Percentiles rank a stretch among this genome's conserved stretches.
Evolutionary conservation across 495 filamentous ascomycete genomes (phyloP).

Genomic region (Penicillium daleae): DNA sequence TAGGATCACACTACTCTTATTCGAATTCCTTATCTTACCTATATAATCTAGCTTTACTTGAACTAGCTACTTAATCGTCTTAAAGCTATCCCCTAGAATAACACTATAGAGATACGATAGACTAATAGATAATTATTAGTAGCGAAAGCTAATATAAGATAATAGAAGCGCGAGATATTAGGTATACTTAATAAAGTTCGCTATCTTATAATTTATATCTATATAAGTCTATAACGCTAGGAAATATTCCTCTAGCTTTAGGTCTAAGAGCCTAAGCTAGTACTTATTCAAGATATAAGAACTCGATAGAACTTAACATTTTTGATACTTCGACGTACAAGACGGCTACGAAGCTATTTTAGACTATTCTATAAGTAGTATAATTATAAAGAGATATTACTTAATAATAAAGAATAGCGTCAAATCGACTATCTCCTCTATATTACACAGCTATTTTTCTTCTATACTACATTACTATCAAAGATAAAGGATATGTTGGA

Average conservation of each 20-base stretch:
- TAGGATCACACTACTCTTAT: slow-evolving; percentile 14
- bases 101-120: slow-evolving; percentile 15
- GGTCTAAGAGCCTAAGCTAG: slow-evolving; percentile 11
- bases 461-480: slow-evolving; percentile 20
- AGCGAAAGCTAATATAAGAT: background rate
- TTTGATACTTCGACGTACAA: slow-evolving; percentile 22
- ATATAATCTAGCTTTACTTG: slow-evolving; percentile 21
- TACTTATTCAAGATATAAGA: slow-evolving; percentile 24
- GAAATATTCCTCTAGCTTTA: slow-evolving; percentile 19
- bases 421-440: slow-evolving; percentile 24
- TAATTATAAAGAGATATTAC: slow-evolving; percentile 15
- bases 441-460: slow-evolving; percentile 16
- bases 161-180: slow-evolving; percentile 12
- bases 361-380: slow-evolving; percentile 15
- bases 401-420: slow-evolving; percentile 20
- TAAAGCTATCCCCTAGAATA: slow-evolving; percentile 14
- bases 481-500: slow-evolving; percentile 24
- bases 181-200: slow-evolving; percentile 21
- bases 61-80: slow-evolving; percentile 22
- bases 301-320: slow-evolving; percentile 15
- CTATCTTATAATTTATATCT: slow-evolving; percentile 16
- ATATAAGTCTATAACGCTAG: slow-evolving; percentile 16
- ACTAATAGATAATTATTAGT: slow-evolving; percentile 6
- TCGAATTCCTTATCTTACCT: slow-evolving; percentile 13
- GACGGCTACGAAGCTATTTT: slow-evolving; percentile 13